Evolutionary conservation across 352 stramenopile species (phyloP), one percentile per base, ranked within the genome.

Genomic region (Globisporangium acanthophoron): DNA sequence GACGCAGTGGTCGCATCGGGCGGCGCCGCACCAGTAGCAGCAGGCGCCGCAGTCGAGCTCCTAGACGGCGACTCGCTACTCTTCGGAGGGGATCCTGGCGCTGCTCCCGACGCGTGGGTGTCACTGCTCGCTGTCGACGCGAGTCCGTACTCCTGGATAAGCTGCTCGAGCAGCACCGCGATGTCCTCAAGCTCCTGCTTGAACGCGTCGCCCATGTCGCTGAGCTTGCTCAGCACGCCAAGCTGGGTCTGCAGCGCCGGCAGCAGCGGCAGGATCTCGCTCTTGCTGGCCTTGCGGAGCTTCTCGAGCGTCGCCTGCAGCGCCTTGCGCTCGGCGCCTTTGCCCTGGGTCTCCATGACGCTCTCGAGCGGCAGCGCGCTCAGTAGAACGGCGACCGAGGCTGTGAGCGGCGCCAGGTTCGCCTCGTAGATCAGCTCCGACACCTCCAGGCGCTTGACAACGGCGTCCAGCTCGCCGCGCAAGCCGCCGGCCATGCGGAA

Each of bases 321-420:
- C 18, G 71, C 73, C 53, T 88, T 88, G 13, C 76, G 71, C 54
- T 89, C 73, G 5, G 67, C 67, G 3, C 67, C 63, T 64, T 97
- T 97, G 41, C 89, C 89, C 58, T 96, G 85, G 9, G 66, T 66
- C 47, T 94, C 86, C 66, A 96, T 84, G 20, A 93, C 65, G 18
- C 33, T 47, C 51, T 75, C 73, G 12, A 96, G 58, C 3, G 81
- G 76, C 15, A 90, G 31, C 1, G 85, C 80, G 55, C 82, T 91
- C 3, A 88, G 52, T 21, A 97, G 48, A 13, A 85, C 35, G 1
- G 49, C 48, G 2, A 92, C 47, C 0, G 62, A 71, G 15, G 46
- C 54, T 6, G 61, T 43, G n/a, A 92, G 44, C 5, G 74, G 62
- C 5, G 60, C 51, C 40, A 97, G 13, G 18, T 90, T 75, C 6